A percentile compares a stretch with the other conserved stretches of the same genome.
Evolutionary conservation across 768 basidiomycete genomes (phyloP).

Genomic region (Tremella yokohamensis): DNA sequence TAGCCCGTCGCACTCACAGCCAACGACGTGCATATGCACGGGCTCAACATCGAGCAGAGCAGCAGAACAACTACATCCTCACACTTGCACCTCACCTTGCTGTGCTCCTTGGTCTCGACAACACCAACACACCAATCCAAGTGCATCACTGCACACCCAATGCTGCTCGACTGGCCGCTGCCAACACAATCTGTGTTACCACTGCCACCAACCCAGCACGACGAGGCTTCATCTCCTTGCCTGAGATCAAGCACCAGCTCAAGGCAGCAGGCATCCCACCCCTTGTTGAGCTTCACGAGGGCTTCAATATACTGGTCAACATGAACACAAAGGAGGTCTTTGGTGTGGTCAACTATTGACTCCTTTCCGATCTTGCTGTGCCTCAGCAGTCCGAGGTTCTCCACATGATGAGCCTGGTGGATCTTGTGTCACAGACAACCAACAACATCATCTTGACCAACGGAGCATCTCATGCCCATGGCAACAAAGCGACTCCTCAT

Average conservation of each 20-base stretch:
- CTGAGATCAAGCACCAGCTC: background rate
- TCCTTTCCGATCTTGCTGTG: background rate
- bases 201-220: conserved; percentile 3
- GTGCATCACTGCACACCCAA: background rate
- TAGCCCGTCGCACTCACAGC: background rate
- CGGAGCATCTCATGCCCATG: conserved; percentile 7
- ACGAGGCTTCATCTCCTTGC: conserved; percentile 2
- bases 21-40: background rate
- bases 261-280: background rate
- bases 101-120: background rate
- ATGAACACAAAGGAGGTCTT: conserved; percentile 2
- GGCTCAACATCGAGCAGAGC: background rate
- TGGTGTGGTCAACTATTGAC: conserved; percentile 4
- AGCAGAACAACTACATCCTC: background rate
- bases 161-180: background rate
- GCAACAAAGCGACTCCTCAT: background rate
- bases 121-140: background rate
- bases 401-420: conserved; percentile 1
- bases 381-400: conserved; percentile 3
- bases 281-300: background rate
- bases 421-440: conserved; percentile 5
- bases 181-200: background rate
- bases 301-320: conserved; percentile 11
- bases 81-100: background rate
- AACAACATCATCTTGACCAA: conserved; percentile 11